Evolutionary conservation across 1,284 basidiomycete species (phyloP).

Genomic region (Ganoderma lingzhi): DNA sequence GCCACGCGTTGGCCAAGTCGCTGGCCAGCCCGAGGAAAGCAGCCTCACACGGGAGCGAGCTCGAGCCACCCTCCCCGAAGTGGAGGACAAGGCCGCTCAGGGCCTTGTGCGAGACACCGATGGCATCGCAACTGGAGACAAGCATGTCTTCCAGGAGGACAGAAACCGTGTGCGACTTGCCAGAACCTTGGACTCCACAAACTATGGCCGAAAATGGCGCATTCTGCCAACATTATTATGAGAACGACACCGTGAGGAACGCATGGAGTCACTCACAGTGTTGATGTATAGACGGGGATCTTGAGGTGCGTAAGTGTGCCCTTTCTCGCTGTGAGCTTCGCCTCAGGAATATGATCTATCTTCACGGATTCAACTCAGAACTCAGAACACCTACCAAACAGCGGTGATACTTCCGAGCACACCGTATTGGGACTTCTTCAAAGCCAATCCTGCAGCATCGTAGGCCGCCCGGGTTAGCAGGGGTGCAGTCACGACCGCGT

Average conservation of each 20-base stretch:
- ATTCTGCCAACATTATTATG: constrained; percentile 37
- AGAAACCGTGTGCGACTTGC: constrained; percentile 76
- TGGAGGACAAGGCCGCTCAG: constrained; percentile 73
- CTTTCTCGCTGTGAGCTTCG: constrained; percentile 10
- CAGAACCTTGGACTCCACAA: constrained; percentile 57
- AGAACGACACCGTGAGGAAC: neutral
- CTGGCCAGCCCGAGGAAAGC: constrained; percentile 61
- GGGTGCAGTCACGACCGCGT: constrained; percentile 44
- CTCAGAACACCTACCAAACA: constrained; percentile 34
- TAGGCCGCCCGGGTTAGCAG: constrained; percentile 44
- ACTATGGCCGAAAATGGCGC: constrained; percentile 46
- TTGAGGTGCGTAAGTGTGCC: constrained; percentile 13
- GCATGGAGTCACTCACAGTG: constrained; percentile 35
- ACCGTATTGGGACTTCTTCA: constrained; percentile 40
- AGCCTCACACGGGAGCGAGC: constrained; percentile 67
- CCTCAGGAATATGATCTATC: neutral
- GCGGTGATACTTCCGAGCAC: constrained; percentile 41
- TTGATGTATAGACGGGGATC: constrained; percentile 45
- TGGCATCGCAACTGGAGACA: constrained; percentile 53
- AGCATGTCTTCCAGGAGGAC: constrained; percentile 74
- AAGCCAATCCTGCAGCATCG: constrained; percentile 27
- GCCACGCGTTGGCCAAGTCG: constrained; percentile 43
- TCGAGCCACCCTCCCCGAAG: constrained; percentile 69
- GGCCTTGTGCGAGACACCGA: constrained; percentile 60
- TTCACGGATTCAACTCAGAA: neutral